phyloP scores from a whole-genome alignment of 2,329 filamentous ascomycete genomes.

The Teratosphaeria zuluensis region DNA sequence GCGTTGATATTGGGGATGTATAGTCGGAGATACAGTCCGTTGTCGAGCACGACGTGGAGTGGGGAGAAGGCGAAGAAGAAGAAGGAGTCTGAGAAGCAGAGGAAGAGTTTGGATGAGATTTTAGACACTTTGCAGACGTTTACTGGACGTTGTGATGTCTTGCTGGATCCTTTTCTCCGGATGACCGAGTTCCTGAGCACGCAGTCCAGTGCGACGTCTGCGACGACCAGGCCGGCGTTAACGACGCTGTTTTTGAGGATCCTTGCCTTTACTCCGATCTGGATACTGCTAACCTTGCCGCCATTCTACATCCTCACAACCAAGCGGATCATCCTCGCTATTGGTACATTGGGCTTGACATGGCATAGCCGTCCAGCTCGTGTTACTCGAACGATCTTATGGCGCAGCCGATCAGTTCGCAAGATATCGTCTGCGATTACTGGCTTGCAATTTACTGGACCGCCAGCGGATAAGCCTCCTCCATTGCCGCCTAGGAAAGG shows the following conservation, averaged over 20 bases:
- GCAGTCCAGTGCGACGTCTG: conserved; percentile 79
- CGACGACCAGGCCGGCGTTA: conserved; percentile 80
- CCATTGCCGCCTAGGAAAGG: conserved; percentile 9
- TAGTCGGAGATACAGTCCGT: conserved; percentile 73
- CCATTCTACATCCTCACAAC: conserved; percentile 80
- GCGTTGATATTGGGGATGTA: conserved; percentile 88
- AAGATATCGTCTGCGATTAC: conserved; percentile 63
- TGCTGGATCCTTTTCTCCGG: conserved; percentile 78
- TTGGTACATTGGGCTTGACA: conserved; percentile 78
- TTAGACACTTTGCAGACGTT: conserved; percentile 87
- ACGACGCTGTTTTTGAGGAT: conserved; percentile 85
- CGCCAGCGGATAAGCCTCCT: conserved; percentile 21
- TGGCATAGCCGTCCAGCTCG: conserved; percentile 86
- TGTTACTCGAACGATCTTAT: conserved; percentile 77
- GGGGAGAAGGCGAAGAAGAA: conserved; percentile 51
- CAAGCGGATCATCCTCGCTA: conserved; percentile 68
- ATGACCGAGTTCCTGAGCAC: conserved; percentile 82
- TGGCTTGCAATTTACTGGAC: conserved; percentile 61
- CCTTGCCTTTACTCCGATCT: conserved; percentile 76
- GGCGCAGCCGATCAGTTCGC: conserved; percentile 73
- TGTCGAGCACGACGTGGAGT: conserved; percentile 75
- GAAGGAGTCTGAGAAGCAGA: conserved; percentile 54
- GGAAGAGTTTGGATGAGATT: conserved; percentile 95
- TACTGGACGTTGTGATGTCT: conserved; percentile 81
- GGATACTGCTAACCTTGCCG: conserved; percentile 72